Base-by-base conservation (phyloP, 306 rosid genomes). In the Arachis stenosperma region DNA sequence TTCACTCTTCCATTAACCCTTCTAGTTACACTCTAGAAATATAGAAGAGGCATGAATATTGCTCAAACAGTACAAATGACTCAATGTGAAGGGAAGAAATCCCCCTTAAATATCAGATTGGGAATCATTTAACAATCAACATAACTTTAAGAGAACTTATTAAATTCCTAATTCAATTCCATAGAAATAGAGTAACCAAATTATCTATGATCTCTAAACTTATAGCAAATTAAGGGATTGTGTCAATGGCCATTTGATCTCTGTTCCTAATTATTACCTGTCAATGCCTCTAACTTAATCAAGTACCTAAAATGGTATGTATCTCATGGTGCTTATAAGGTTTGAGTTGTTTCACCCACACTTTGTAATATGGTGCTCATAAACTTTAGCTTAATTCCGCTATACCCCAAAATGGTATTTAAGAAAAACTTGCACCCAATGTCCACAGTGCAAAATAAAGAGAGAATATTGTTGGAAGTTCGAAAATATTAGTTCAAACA, bases 341-440 rank as follows among this genome's bases (percentile, higher is more conserved):
- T 47, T 47, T 47, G 12, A 13, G 52, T 11, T 47, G 52, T 8
- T 47, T 47, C 14, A 47, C 5, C 52, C 52, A 47, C 14, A 9
- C 0, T 4, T 33, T 33, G 37, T 33, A 33, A 52, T 2, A 52
- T 52, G 6, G 27, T 14, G 46, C 46, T 42, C 46, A 42, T 42
- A 42, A 42, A 6, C 46, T 42, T 5, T 42, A 42, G 46, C 8
- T 42, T 42, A 8, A 42, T 42, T 42, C 46, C 7, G 8, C 29
- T 27, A 17, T n/a, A 55, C 3, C 68, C 27, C 61, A 68, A 67
- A 60, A 55, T 22, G 56, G 53, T 66, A 73, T 29, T 22, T 39
- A 22, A 56, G 27, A 29, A 42, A 60, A 42, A 61, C 67, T 68
- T 67, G 40, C 53, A 47, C 36, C 15, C 30, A 48, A 59, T 13